Base-by-base conservation (phyloP, 2,329 filamentous ascomycete genomes). In the Atkinsonella texensis region DNA sequence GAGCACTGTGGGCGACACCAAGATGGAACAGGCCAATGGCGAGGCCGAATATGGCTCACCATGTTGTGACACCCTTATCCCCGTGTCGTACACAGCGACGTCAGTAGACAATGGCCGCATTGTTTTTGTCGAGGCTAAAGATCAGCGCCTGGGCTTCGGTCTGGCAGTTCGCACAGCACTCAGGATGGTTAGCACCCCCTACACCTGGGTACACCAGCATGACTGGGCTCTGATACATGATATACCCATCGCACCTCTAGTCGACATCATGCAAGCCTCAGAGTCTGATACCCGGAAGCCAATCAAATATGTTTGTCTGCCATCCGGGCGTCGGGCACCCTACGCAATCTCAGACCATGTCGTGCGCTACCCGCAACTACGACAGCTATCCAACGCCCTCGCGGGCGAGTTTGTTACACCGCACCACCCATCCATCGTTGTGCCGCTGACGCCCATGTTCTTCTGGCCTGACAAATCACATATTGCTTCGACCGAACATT, bases 391-490 rank as follows among this genome's bases (percentile, higher is more conserved):
- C 0, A 53, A 62, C 0, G 57, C 62, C 17, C 65, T 76, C 18
- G 74, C 71, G 52, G 61, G 66, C 1, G 63, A 69, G 15, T 77
- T 74, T 52, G 20, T 47, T 2, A 31, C 41, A 33, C 11, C 33
- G 6, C 23, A 32, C n/a, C 35, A 31, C 17, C 2, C 15, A 15
- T 54, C 57, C 13, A 60, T 79, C 0, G 23, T 9, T 11, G 38
- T 54, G 8, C 72, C 74, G 0, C 59, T 80, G 41, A 79, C 76
- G 1, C 76, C 76, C 0, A 66, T 80, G 50, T 80, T 78, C 62
- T 77, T 79, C 57, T 80, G 76, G 76, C 75, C 79, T 51, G 76
- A 80, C 54, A 80, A 80, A 56, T 75, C 76, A 0, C 76, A 80
- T 52, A 53, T 80, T 2, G 75, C 72, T 1, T 70, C 68, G 3